Base-by-base conservation (phyloP, 139 green algal species). In the Haematococcus lacustris region DNA sequence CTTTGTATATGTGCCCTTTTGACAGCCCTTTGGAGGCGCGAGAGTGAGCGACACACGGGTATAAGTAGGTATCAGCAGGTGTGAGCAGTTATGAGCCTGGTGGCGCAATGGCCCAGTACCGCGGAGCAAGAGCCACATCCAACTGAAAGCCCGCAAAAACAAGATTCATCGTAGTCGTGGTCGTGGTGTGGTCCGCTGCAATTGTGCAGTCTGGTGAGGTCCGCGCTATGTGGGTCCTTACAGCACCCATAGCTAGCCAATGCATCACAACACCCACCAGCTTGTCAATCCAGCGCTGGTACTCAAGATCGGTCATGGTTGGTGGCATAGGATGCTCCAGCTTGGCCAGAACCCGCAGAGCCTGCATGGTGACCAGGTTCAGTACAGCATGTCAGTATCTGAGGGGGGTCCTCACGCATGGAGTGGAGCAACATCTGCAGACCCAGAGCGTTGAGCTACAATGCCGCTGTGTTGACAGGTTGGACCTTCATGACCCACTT, bases 311-410 rank as follows among this genome's bases (percentile, higher is more conserved):
- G 1, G 34, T 60, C 79, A 81, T 79, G 50, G 5, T 62, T 13
- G 72, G 79, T 30, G 79, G 79, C 71, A 63, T 68, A 26, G 79
- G 79, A 69, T 81, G 72, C 72, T 85, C 79, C 62, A 85, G 57
- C 68, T 53, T 66, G 37, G 68, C 68, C 51, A 85, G 68, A 50
- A 79, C 51, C 5, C 69, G 66, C 50, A 96, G 78, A 33, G 83
- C 88, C 71, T 65, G 34, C 40, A 40, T 5, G 30, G 2, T 4
- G 6, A 70, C 25, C 17, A 33, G 57, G 26, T 28, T 28, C 47
- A 21, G 47, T 57, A n/a, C 47, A 57, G 47, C 21, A 21, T 57
- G 13, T 28, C 13, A 57, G 47, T 28, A 57, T 28, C 47, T 21
- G 47, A 57, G 21, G 13, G 47, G 21, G 13, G 21, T 28, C 13